Conservation (phyloP, 768 basidiomycete species). For the Holtermannia corniformis region DNA sequence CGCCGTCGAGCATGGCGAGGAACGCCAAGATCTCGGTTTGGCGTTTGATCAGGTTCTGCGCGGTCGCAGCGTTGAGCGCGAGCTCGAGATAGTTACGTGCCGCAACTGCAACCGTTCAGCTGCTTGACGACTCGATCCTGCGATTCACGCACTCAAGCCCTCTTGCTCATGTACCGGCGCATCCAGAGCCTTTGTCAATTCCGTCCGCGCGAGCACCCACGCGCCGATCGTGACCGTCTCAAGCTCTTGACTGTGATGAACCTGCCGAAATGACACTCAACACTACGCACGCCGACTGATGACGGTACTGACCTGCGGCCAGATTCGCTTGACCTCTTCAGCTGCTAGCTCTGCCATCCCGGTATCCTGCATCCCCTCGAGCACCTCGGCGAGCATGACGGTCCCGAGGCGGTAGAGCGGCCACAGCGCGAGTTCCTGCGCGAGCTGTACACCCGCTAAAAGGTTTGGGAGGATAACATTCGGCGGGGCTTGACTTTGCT, state of each 20-base stretch:
- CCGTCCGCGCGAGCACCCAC: conserved; percentile 19
- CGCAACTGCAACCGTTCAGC: background rate
- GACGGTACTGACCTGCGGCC: conserved; percentile 21
- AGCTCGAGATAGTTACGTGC: background rate
- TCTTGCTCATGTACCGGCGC: too few relatives aligned
- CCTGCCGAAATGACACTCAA: too few relatives aligned
- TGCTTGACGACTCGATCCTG: background rate
- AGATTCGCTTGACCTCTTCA: conserved; percentile 16
- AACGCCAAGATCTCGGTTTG: conserved; percentile 3
- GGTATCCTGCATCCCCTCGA: conserved; percentile 20
- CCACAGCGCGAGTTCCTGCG: conserved; percentile 22
- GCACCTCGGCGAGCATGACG: conserved; percentile 21
- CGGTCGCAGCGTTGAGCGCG: background rate
- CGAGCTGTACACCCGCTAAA: conserved; percentile 17
- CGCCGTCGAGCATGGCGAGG: conserved; percentile 2
- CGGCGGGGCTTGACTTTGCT: conserved; percentile 4
- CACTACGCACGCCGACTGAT: too few relatives aligned
- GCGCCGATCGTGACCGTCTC: conserved; percentile 13
- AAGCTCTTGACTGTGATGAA: conserved; percentile 11
- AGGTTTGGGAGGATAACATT: conserved; percentile 26
- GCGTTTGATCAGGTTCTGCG: background rate
- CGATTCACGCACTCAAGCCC: too few relatives aligned
- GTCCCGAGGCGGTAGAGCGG: conserved; percentile 17
- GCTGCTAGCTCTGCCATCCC: conserved; percentile 19
- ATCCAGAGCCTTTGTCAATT: conserved; percentile 13